phyloP scores from a whole-genome alignment of 306 rosid genomes.

The Biancaea sappan region DNA sequence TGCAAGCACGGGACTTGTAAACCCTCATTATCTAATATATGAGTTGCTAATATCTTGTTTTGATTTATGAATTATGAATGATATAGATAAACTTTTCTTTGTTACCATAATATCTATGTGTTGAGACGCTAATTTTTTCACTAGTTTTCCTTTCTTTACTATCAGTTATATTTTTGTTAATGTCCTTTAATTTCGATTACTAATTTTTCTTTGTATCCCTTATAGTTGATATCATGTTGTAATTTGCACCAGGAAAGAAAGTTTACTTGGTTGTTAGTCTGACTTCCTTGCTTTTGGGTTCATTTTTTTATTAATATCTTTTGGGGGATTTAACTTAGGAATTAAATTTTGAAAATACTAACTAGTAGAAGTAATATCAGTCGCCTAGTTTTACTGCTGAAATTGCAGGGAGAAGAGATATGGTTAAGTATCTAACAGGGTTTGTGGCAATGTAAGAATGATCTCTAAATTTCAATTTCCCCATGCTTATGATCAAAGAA shows the following conservation, averaged over 20 bases:
- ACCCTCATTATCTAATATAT: neutral
- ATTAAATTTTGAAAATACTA: neutral
- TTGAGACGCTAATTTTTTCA: too few relatives aligned
- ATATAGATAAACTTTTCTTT: too few relatives aligned
- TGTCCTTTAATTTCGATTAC: too few relatives aligned
- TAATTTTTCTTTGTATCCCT: too few relatives aligned
- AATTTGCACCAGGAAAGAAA: neutral
- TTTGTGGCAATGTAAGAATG: slow-evolving; percentile 1
- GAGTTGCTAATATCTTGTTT: neutral
- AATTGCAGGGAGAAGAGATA: neutral
- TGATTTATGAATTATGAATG: neutral
- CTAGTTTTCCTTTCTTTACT: too few relatives aligned
- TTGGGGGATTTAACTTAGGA: neutral
- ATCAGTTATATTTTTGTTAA: too few relatives aligned
- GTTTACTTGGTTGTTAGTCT: neutral
- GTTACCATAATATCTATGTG: too few relatives aligned
- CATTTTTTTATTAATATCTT: slow-evolving; percentile 4
- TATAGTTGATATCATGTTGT: too few relatives aligned
- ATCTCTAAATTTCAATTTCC: slow-evolving; percentile 7
- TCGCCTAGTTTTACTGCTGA: neutral
- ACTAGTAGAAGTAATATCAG: neutral
- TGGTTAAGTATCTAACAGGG: slow-evolving; percentile 7
- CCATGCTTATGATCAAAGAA: neutral
- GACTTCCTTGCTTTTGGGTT: neutral
- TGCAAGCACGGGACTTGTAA: neutral